phyloP scores from a whole-genome alignment of 495 filamentous ascomycete genomes.

The Talaromyces proteolyticus region DNA sequence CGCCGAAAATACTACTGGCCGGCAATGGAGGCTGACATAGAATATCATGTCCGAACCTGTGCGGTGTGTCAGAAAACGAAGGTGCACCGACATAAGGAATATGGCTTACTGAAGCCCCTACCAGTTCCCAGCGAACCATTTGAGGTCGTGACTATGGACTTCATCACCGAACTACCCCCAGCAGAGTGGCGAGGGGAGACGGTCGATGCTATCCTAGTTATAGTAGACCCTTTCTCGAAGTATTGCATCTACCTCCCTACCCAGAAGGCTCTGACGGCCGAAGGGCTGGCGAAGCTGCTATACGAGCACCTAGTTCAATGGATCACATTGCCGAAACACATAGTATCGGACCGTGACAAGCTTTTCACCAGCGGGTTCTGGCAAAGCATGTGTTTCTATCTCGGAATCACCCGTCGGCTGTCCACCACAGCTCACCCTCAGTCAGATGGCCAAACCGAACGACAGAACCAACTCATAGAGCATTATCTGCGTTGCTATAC shows the following conservation, averaged over 20 bases:
- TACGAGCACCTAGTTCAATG: not conserved
- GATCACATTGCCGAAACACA: not conserved
- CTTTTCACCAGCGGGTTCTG: constrained; percentile 5
- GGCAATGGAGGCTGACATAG: not conserved
- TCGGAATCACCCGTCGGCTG: constrained; percentile 10
- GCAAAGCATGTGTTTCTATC: too few relatives aligned
- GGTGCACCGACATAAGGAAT: not conserved
- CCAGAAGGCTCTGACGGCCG: not conserved
- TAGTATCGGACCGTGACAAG: constrained; percentile 6
- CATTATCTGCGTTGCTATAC: too few relatives aligned
- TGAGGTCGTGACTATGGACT: not conserved
- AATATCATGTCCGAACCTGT: not conserved
- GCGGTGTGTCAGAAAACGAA: not conserved
- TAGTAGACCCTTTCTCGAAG: not conserved
- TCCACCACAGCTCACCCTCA: constrained; percentile 10
- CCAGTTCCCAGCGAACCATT: too few relatives aligned
- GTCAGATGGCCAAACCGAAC: too few relatives aligned
- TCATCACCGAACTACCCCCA: not conserved
- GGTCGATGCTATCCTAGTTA: not conserved
- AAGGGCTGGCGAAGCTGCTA: not conserved
- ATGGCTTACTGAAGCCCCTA: not conserved
- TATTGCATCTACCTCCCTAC: not conserved
- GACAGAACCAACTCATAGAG: too few relatives aligned
- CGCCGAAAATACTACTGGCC: not conserved
- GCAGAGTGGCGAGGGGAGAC: not conserved